These are phyloP conservation scores for Penstemon davidsonii DNA, from an alignment of 257 asterid species.

Conservation along the genomic window DNA sequence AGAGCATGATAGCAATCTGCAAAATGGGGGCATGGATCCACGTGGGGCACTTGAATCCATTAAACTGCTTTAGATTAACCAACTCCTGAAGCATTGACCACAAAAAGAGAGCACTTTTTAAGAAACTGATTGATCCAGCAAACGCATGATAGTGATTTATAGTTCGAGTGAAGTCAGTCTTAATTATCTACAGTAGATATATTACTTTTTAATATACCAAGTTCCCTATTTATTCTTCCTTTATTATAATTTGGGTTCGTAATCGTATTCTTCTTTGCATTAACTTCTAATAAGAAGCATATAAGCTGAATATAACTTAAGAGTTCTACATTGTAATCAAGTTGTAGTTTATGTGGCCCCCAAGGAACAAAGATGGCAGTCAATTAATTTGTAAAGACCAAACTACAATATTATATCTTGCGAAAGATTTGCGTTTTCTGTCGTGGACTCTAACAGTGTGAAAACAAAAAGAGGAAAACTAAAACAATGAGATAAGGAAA, in stretches of 20 bases:
- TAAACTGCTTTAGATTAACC: conserved; percentile 33
- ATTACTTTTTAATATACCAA: neutral
- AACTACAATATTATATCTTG: too few relatives aligned
- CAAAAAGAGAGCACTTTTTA: conserved; percentile 28
- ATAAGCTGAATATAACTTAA: neutral
- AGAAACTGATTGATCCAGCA: conserved; percentile 10
- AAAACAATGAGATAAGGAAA: neutral
- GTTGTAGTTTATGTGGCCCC: too few relatives aligned
- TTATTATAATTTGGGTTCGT: neutral
- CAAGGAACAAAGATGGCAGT: too few relatives aligned
- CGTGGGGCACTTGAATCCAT: conserved; percentile 41
- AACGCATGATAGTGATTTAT: conserved; percentile 17
- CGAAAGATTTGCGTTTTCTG: too few relatives aligned
- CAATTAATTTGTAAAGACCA: neutral
- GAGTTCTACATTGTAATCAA: neutral
- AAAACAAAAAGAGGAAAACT: too few relatives aligned
- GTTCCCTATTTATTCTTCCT: neutral
- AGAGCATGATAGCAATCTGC: conserved; percentile 29
- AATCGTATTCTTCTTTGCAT: neutral
- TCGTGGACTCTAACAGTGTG: too few relatives aligned
- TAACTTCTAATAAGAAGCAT: neutral
- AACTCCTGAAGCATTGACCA: conserved; percentile 29
- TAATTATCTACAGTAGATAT: conserved; percentile 7
- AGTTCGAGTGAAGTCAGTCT: conserved; percentile 16
- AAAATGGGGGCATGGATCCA: conserved; percentile 27